Evolutionary conservation across 345 rosid species (phyloP).

Genomic region (Mallotus nudiflorus): DNA sequence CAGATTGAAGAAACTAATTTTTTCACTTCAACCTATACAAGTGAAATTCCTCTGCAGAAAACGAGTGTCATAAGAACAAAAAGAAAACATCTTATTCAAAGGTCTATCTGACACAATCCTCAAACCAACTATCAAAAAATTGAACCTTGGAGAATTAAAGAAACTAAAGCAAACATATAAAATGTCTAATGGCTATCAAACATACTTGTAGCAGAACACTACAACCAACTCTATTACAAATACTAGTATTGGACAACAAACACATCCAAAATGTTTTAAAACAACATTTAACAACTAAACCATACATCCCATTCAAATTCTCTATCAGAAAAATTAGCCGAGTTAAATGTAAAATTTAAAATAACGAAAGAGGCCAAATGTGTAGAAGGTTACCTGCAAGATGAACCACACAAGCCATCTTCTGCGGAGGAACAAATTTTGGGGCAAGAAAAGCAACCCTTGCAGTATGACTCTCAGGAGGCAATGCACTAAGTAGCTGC

Average conservation of each 20-base stretch:
- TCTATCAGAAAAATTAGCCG: no score
- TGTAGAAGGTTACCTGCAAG: conserved; percentile 72
- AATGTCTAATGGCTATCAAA: background rate
- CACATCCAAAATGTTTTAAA: background rate
- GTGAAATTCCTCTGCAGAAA: background rate
- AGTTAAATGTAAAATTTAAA: background rate
- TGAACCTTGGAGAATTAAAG: background rate
- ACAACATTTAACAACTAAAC: background rate
- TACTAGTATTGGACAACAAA: background rate
- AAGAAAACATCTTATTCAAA: background rate
- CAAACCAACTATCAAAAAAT: background rate
- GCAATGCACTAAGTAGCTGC: conserved; percentile 73
- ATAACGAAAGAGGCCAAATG: conserved; percentile 1
- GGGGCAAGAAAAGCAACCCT: conserved; percentile 91
- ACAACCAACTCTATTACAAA: background rate
- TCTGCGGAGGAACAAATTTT: conserved; percentile 68
- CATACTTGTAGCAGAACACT: conserved; percentile 3
- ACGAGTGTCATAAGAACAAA: background rate
- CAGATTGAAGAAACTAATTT: background rate
- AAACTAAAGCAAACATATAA: background rate
- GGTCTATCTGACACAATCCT: background rate
- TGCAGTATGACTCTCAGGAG: conserved; percentile 81
- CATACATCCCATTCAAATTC: no score
- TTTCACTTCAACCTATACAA: background rate
- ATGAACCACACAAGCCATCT: conserved; percentile 95